phyloP scores from a whole-genome alignment of 2,329 filamentous ascomycete species.

The Exserohilum rostratum region DNA sequence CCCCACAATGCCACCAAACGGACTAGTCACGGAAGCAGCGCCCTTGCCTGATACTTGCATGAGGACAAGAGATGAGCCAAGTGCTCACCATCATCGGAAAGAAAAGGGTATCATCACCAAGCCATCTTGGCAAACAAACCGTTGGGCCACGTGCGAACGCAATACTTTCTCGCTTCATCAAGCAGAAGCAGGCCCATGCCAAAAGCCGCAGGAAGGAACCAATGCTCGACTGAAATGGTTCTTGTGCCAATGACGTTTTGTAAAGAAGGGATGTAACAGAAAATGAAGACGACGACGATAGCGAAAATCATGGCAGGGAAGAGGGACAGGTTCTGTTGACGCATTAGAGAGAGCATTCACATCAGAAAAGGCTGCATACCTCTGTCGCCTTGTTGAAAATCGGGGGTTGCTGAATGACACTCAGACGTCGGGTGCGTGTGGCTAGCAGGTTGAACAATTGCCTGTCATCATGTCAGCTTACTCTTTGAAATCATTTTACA shows the following conservation, averaged over 20 bases:
- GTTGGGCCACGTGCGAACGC: conserved; percentile 64
- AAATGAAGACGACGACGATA: conserved; percentile 70
- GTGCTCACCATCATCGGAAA: not conserved
- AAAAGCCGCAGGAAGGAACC: conserved; percentile 77
- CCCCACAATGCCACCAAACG: too few relatives aligned
- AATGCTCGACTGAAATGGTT: conserved; percentile 71
- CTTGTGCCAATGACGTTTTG: conserved; percentile 67
- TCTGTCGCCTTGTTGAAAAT: conserved; percentile 65
- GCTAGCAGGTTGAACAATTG: conserved; percentile 79
- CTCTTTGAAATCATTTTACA: too few relatives aligned
- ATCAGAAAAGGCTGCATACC: conserved; percentile 1
- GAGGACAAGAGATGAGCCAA: conserved; percentile 11
- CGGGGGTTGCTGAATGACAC: conserved; percentile 75
- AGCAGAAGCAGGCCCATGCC: conserved; percentile 68
- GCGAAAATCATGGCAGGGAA: conserved; percentile 75
- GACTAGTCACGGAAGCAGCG: too few relatives aligned
- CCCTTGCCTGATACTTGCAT: too few relatives aligned
- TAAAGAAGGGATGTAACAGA: conserved; percentile 68
- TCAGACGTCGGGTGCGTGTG: conserved; percentile 64
- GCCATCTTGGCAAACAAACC: conserved; percentile 65
- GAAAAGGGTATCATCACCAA: conserved; percentile 57
- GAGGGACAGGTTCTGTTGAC: conserved; percentile 66
- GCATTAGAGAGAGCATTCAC: not conserved
- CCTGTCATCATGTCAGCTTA: conserved; percentile 40
- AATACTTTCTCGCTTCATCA: conserved; percentile 71